Evolutionary conservation across 1,284 basidiomycete species (phyloP).

Genomic region (Calocybe gambosa): DNA sequence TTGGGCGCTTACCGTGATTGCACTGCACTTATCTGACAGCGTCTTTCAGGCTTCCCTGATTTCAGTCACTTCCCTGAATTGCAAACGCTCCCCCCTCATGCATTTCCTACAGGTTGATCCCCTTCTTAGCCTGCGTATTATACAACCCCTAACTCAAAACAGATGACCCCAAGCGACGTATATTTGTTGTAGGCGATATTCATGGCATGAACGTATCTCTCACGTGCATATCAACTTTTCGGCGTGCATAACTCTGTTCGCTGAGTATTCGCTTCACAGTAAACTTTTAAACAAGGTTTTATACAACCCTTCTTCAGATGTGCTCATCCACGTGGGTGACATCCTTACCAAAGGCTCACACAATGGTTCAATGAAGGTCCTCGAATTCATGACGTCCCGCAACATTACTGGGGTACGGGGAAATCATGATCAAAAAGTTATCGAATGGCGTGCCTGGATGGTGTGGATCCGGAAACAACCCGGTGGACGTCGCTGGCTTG

Average conservation of each 20-base stretch:
- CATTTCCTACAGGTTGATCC: conserved; percentile 49
- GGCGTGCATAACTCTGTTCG: background rate
- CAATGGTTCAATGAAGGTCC: conserved; percentile 53
- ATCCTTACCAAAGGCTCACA: conserved; percentile 65
- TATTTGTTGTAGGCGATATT: conserved; percentile 77
- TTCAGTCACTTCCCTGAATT: conserved; percentile 44
- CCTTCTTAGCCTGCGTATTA: background rate
- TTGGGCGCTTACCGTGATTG: background rate
- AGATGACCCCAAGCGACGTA: conserved; percentile 49
- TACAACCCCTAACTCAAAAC: conserved; percentile 3
- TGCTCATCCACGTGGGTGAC: conserved; percentile 78
- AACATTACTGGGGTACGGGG: conserved; percentile 75
- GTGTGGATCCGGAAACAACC: conserved; percentile 49
- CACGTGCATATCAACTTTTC: conserved; percentile 38
- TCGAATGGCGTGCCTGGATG: conserved; percentile 85
- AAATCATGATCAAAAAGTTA: conserved; percentile 85
- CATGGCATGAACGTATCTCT: conserved; percentile 75
- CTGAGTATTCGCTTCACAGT: conserved; percentile 29
- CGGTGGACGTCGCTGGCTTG: conserved; percentile 48
- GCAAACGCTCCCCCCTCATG: conserved; percentile 34
- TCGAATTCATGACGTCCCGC: conserved; percentile 58
- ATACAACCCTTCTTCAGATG: conserved; percentile 57
- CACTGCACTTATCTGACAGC: background rate
- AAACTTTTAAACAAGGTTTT: conserved; percentile 53
- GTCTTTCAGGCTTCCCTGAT: conserved; percentile 39